Base-by-base conservation (phyloP, 129 eudicot genomes). In the Tanacetum coccineum region DNA sequence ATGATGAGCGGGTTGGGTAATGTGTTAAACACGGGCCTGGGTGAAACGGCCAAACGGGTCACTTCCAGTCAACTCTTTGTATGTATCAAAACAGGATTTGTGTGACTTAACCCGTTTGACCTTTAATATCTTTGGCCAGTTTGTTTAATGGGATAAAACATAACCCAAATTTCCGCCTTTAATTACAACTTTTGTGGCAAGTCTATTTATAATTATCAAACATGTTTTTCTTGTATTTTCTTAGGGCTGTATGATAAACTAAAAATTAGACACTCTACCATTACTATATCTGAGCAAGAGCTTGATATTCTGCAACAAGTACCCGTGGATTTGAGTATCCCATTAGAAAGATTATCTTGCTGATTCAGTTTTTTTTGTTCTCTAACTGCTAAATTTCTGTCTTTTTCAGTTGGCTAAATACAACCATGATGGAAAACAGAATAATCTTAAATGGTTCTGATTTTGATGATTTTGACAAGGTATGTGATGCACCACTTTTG, bases 391-490 rank as follows among this genome's bases (percentile, higher is more conserved):
- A 67, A 42, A 39, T 70, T 59, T 73, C 40, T 55, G 44, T 51
- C 12, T 66, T 51, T 9, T 66, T 21, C 88, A 93, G 98, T 78
- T 93, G 98, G 98, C 79, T 93, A 17, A 88, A 93, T 65, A 93
- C 98, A 30, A 76, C 87, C 67, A 80, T 93, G 95, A 84, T 78
- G 81, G 92, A 84, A 51, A 93, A 93, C 71, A 77, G 90, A 59
- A 70, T 77, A 9, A 40, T 81, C 50, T 67, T 93, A 6, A 73
- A 61, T 39, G 81, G 80, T 58, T 65, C 80, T 32, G 95, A 93
- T 72, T 82, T 93, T 71, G 98, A 88, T 74, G 92, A 88, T 47
- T 93, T 93, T 75, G 92, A 88, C 52, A 88, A 79, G 81, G 98
- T 88, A 86, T 56, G 64, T 69, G 9, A 32, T 68, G 48, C 36